Evolutionary conservation across 2,329 filamentous ascomycete genomes (phyloP), one percentile per base, ranked within the genome.

Genomic region (Falciphora oryzae): DNA sequence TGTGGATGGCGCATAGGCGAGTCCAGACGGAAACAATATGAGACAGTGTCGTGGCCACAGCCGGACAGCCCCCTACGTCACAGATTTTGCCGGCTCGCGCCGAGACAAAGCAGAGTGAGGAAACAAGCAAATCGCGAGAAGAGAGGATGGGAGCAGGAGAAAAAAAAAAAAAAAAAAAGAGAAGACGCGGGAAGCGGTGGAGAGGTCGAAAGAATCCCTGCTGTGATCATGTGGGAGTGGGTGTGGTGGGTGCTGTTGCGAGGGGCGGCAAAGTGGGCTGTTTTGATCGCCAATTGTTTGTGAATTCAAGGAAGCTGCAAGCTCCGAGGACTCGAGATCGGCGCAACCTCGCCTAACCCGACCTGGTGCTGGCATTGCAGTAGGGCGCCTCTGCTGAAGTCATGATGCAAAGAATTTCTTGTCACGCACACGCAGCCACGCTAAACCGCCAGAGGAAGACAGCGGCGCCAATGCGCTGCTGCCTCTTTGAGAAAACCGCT

Each of bases 141-240:
- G 75, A 71, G 13, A 81, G 84, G 25, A 27, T 3, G 29, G 27
- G 18, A 14, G 25, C 27, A 29, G 57, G 29, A 58, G 22, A 28
- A 31, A 58, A 28, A n/a, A n/a, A n/a, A n/a, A n/a, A n/a, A n/a
- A n/a, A n/a, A n/a, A n/a, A n/a, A n/a, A n/a, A n/a, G n/a, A n/a
- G 57, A 31, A 58, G 22, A 25, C 7, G 44, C 16, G 38, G 38
- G 38, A n/a, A n/a, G 44, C 44, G 44, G 44, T 50, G 44, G 57
- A 58, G 57, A 58, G 29, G 82, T 77, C 65, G 82, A 76, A 59
- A 82, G 81, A 68, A 82, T 72, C 10, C 69, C 66, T 27, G 72
- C 64, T 25, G 68, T 66, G 53, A 69, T 65, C 59, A 28, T 58
- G 57, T 53, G 44, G 44, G 44, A 10, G 44, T 25, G 44, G 44